A percentile compares a stretch with the other conserved stretches of the same genome.
These are phyloP conservation scores for Suhomyces taliae DNA, from an alignment of 1,139 yeast genomes.

Conservation along the genomic window DNA sequence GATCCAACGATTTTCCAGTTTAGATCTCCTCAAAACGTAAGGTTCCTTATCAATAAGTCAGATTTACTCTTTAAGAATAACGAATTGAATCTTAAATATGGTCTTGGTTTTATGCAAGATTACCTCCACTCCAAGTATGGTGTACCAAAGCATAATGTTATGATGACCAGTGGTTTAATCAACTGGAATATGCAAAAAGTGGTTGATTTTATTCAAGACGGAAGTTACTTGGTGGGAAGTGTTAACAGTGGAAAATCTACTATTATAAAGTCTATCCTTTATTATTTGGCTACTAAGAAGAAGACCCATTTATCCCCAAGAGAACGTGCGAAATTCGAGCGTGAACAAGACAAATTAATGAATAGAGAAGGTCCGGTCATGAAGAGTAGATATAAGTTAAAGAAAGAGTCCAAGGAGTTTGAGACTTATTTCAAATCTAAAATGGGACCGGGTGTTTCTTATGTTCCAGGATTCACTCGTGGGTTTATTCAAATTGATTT, in stretches of 20 bases:
- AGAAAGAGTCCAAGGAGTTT: slow-evolving; percentile 14
- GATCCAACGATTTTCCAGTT: slow-evolving; percentile 38
- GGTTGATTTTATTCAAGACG: slow-evolving; percentile 39
- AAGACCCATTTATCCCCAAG: slow-evolving; percentile 5
- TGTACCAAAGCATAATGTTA: slow-evolving; percentile 46
- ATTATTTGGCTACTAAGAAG: slow-evolving; percentile 18
- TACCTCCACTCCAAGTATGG: slow-evolving; percentile 41
- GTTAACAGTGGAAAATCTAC: slow-evolving; percentile 80
- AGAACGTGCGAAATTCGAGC: slow-evolving; percentile 17
- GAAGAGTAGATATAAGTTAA: slow-evolving; percentile 9
- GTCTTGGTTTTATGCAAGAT: slow-evolving; percentile 44
- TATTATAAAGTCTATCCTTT: slow-evolving; percentile 51
- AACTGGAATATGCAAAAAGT: slow-evolving; percentile 51
- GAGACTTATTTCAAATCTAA: slow-evolving; percentile 19
- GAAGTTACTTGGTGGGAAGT: slow-evolving; percentile 63
- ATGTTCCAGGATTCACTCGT: slow-evolving; percentile 60
- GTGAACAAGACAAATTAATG: slow-evolving; percentile 19
- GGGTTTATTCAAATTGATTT: slow-evolving; percentile 39
- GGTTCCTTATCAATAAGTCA: slow-evolving; percentile 57
- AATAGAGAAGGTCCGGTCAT: slow-evolving; percentile 6
- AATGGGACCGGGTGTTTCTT: slow-evolving; percentile 48
- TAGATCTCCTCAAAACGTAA: slow-evolving; percentile 35
- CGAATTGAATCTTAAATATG: slow-evolving; percentile 35
- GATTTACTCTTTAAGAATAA: slow-evolving; percentile 50
- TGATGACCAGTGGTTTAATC: slow-evolving; percentile 48